Percentiles rank a stretch among this genome's conserved stretches.
These are phyloP conservation scores for Puccinia polysora DNA, from an alignment of 1,284 basidiomycete species.

Conservation along the genomic window DNA sequence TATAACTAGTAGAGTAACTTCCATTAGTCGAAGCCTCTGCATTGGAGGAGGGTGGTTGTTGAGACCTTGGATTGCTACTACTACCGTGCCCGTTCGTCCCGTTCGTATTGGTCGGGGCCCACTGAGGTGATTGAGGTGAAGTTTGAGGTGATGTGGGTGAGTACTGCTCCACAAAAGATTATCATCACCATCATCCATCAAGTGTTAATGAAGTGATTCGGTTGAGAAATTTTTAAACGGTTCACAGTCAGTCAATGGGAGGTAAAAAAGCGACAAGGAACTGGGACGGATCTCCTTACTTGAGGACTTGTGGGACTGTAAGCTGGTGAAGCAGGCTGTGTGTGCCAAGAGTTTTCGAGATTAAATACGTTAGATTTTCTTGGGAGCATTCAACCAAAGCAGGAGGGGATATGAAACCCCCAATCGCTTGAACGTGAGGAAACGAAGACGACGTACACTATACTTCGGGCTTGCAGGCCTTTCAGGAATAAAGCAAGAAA, in stretches of 20 bases:
- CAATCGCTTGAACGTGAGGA: too few relatives aligned
- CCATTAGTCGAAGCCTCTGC: slow-evolving; percentile 24
- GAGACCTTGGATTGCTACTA: slow-evolving; percentile 5
- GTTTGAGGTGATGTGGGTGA: slow-evolving; percentile 54
- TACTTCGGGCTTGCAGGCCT: slow-evolving; percentile 44
- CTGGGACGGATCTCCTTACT: slow-evolving; percentile 20
- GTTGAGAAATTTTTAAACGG: slow-evolving; percentile 62
- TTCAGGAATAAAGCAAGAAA: background rate
- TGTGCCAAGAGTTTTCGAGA: slow-evolving; percentile 51
- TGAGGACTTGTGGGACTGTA: slow-evolving; percentile 47
- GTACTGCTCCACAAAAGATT: slow-evolving; percentile 75
- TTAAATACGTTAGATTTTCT: too few relatives aligned
- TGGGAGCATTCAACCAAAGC: too few relatives aligned
- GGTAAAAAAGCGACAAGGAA: slow-evolving; percentile 48
- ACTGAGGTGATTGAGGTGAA: slow-evolving; percentile 45
- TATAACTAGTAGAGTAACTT: slow-evolving; percentile 24
- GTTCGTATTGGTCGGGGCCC: slow-evolving; percentile 39
- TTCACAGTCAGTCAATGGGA: too few relatives aligned
- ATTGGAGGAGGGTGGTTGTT: slow-evolving; percentile 1
- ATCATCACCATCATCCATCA: slow-evolving; percentile 56
- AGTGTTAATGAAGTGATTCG: slow-evolving; percentile 35
- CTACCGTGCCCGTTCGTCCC: slow-evolving; percentile 30
- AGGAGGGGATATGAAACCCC: too few relatives aligned
- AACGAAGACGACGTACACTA: slow-evolving; percentile 45
- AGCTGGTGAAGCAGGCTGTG: slow-evolving; percentile 54